Percentiles rank a stretch among this genome's conserved stretches.
Conservation (phyloP, 2,329 filamentous ascomycete genomes). For the Scorias spongiosa region DNA sequence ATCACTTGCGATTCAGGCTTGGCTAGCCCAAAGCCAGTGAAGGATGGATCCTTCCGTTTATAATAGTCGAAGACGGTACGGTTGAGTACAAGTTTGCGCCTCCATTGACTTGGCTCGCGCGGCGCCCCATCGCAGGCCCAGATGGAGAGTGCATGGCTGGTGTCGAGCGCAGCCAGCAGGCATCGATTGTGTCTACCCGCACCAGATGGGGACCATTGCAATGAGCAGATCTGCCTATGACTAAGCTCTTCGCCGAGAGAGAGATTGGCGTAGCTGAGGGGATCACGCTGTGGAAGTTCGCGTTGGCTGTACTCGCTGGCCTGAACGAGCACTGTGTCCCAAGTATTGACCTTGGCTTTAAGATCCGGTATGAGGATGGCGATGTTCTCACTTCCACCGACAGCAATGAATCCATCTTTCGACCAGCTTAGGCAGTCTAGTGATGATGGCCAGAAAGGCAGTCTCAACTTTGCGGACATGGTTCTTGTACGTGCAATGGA, state of each 20-base stretch:
- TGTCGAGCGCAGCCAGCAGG: conserved; percentile 40
- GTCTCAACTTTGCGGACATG: conserved; percentile 9
- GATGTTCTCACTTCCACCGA: conserved; percentile 40
- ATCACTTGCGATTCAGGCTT: neutral
- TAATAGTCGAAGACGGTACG: conserved; percentile 28
- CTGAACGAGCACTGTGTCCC: conserved; percentile 27
- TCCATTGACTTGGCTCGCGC: conserved; percentile 32
- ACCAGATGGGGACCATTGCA: conserved; percentile 43
- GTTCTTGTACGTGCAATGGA: neutral
- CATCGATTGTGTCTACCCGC: conserved; percentile 39
- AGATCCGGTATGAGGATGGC: conserved; percentile 29
- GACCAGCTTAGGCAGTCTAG: conserved; percentile 44
- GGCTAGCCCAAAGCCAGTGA: neutral
- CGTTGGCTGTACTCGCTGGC: conserved; percentile 36
- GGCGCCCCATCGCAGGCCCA: conserved; percentile 36
- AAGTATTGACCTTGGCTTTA: conserved; percentile 14
- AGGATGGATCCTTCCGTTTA: conserved; percentile 3
- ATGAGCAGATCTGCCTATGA: conserved; percentile 29
- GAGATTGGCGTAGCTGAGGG: conserved; percentile 31
- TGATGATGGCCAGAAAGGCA: conserved; percentile 35
- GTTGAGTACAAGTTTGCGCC: conserved; percentile 39
- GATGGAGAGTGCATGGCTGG: conserved; percentile 40
- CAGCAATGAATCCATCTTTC: conserved; percentile 40
- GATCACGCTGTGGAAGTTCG: conserved; percentile 32
- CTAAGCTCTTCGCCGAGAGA: conserved; percentile 47